Evolutionary conservation across 2,329 filamentous ascomycete genomes (phyloP).

Genomic region (Ambrosiella cleistominuta): DNA sequence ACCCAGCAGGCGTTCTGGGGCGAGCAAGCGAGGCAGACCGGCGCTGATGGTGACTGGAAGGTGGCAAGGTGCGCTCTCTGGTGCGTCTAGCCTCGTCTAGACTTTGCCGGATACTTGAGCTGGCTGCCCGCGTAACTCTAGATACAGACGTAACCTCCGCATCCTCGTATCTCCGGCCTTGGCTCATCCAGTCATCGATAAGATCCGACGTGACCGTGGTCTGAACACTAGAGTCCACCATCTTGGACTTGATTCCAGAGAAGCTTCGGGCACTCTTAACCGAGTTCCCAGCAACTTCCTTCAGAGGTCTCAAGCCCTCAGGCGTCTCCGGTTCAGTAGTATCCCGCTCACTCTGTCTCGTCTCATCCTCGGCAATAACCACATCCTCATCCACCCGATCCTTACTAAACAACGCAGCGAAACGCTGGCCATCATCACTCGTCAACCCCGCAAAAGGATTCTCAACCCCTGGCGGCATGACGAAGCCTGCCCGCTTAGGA

Average conservation of each 20-base stretch:
- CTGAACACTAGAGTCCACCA: conserved; percentile 40
- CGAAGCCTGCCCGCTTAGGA: conserved; percentile 37
- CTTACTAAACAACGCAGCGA: conserved; percentile 24
- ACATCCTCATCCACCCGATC: conserved; percentile 13
- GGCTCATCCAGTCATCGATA: conserved; percentile 56
- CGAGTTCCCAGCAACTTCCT: conserved; percentile 44
- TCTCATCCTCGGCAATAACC: conserved; percentile 48
- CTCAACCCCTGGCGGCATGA: conserved; percentile 32
- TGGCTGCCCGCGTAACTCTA: conserved; percentile 30
- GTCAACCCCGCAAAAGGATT: conserved; percentile 17
- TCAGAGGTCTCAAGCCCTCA: conserved; percentile 40
- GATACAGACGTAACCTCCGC: conserved; percentile 24
- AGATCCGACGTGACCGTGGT: conserved; percentile 67
- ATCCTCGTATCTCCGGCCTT: conserved; percentile 19
- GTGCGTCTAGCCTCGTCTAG: conserved; percentile 8
- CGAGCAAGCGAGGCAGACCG: conserved; percentile 46
- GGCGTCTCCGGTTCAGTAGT: conserved; percentile 28
- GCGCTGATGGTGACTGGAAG: conserved; percentile 24
- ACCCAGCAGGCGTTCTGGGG: conserved; percentile 42
- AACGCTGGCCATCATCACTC: conserved; percentile 18
- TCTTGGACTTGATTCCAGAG: not conserved
- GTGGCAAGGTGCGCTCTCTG: conserved; percentile 2
- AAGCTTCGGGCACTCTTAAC: conserved; percentile 24
- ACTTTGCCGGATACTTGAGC: conserved; percentile 48
- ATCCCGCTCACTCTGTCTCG: conserved; percentile 33